Evolutionary conservation across 1,139 yeast species (phyloP).

Genomic region (Pichiaceae sp.): DNA sequence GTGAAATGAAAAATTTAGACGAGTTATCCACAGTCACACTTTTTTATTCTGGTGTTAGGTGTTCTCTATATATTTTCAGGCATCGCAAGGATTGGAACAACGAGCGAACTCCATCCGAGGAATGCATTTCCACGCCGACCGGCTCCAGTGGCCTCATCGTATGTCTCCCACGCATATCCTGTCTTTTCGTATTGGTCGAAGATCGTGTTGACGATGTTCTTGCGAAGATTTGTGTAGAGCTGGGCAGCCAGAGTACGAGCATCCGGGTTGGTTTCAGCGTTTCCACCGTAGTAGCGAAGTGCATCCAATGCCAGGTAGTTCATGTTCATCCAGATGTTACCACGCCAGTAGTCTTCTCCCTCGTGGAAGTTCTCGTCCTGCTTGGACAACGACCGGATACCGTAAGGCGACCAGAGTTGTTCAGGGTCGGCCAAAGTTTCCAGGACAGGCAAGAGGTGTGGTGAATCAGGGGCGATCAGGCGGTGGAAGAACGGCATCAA

Average conservation of each 20-base stretch:
- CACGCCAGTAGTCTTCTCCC: conserved; percentile 93
- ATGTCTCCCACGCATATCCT: conserved; percentile 90
- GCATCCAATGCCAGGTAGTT: conserved; percentile 77
- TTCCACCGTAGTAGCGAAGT: conserved; percentile 43
- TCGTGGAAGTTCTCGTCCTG: conserved; percentile 58
- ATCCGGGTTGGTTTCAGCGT: conserved; percentile 19
- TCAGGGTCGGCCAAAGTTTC: conserved; percentile 58
- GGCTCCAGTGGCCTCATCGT: conserved; percentile 65
- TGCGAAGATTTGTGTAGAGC: conserved; percentile 51
- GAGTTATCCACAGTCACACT: neutral
- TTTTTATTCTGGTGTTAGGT: neutral
- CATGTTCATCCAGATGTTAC: conserved; percentile 89
- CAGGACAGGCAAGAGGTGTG: conserved; percentile 43
- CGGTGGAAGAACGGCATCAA: conserved; percentile 78
- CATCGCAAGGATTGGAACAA: conserved; percentile 75
- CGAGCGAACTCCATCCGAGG: conserved; percentile 89
- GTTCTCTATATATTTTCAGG: conserved; percentile 32
- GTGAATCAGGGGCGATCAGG: conserved; percentile 50
- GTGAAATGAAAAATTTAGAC: no score
- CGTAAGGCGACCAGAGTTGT: conserved; percentile 71
- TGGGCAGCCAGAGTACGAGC: conserved; percentile 31
- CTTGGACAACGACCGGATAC: conserved; percentile 75
- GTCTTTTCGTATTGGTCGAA: conserved; percentile 60
- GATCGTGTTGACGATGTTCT: conserved; percentile 61
- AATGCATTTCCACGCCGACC: conserved; percentile 85